Base-by-base conservation (phyloP, 2,329 filamentous ascomycete genomes). In the Alternaria angustiovoidea region DNA sequence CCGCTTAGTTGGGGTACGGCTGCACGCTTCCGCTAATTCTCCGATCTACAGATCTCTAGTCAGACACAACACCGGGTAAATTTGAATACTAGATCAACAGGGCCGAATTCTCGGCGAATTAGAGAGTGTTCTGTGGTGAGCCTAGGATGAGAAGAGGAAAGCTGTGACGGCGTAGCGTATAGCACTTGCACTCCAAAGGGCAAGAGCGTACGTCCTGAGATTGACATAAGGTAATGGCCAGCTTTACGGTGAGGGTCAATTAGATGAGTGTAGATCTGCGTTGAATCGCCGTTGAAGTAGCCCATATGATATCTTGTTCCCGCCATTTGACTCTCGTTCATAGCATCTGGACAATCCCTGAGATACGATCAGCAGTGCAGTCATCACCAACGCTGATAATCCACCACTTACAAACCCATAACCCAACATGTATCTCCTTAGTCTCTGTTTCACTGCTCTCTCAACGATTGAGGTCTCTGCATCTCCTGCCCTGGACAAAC, bases 401-500 rank as follows among this genome's bases (percentile, higher is more conserved):
- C 14, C 32, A 36, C 5, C 6, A 14, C 4, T 3, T 36, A 7
- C 5, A 36, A 36, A 14, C 32, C 14, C 12, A 16, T 5, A 4
- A 36, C 5, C 1, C 11, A 36, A 36, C 14, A 36, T 36, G 32
- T 12, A 36, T 36, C 14, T 36, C 32, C 32, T 36, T 3, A 16
- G 32, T 16, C 32, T 16, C 1, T 16, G 12, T 12, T 1, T 36
- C 5, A 16, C 32, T 14, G 32, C 14, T 36, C 32, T 36, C 32
- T 7, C 7, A 6, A 12, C 32, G 1, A 36, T 36, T 0, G 32
- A 24, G 7, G n/a, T 52, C 16, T 30, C 43, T 14, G 54, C 61
- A 7, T 57, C 59, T 7, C 43, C 64, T 7, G 12, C 36, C 30
- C 34, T 61, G 11, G 54, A 47, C 9, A 66, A 67, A 54, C 65